Percentiles rank a stretch among this genome's conserved stretches.
Evolutionary conservation across 2,329 filamentous ascomycete species (phyloP).

Genomic region (Clonostachys chloroleuca): DNA sequence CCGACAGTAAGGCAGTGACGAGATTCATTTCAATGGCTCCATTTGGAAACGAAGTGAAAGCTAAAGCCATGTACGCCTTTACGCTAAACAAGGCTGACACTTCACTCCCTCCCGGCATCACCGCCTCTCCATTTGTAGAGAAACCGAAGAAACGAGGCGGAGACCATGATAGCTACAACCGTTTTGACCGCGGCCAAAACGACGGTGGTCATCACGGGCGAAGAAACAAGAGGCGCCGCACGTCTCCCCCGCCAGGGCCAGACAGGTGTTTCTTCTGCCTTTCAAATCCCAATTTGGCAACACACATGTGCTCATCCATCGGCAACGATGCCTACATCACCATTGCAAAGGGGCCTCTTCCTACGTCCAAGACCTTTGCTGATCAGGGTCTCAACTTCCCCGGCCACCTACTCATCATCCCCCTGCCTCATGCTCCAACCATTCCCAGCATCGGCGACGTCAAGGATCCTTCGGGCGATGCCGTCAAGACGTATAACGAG

Average conservation of each 20-base stretch:
- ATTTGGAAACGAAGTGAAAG: slow-evolving; percentile 70
- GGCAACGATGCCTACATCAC: slow-evolving; percentile 86
- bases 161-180: slow-evolving; percentile 42
- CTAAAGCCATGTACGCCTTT: slow-evolving; percentile 80
- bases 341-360: slow-evolving; percentile 85
- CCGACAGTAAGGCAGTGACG: slow-evolving; percentile 59
- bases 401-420: slow-evolving; percentile 86
- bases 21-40: slow-evolving; percentile 87
- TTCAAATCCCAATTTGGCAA: slow-evolving; percentile 76
- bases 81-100: slow-evolving; percentile 62
- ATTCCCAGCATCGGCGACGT: slow-evolving; percentile 60
- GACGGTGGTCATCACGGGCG: slow-evolving; percentile 36
- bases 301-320: slow-evolving; percentile 86
- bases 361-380: slow-evolving; percentile 63
- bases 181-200: slow-evolving; percentile 45
- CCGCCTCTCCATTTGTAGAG: slow-evolving; percentile 66
- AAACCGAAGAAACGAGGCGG: slow-evolving; percentile 53
- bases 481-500: slow-evolving; percentile 64
- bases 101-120: slow-evolving; percentile 65
- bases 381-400: slow-evolving; percentile 67
- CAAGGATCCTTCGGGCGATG: slow-evolving; percentile 43
- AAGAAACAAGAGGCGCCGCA: slow-evolving; percentile 36
- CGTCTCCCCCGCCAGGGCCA: slow-evolving; percentile 61
- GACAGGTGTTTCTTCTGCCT: slow-evolving; percentile 94
- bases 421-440: slow-evolving; percentile 76